Base-by-base conservation (phyloP, 1,284 basidiomycete species). In the Malassezia sympodialis region DNA sequence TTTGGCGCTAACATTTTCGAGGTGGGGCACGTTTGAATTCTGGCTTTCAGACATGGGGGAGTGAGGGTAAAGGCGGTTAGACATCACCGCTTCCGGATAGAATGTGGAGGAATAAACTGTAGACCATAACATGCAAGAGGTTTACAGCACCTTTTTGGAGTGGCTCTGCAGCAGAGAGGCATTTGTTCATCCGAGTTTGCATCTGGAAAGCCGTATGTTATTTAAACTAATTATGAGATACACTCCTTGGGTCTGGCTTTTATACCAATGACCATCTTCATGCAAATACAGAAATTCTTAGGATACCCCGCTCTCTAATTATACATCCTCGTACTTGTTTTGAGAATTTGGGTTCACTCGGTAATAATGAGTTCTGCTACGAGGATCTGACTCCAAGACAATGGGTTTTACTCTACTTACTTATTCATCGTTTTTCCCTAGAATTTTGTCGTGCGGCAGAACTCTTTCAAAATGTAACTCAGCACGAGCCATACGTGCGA, bases 401-500 rank as follows among this genome's bases (percentile, higher is more conserved):
- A 27, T 51, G 47, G 30, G 8, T 51, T 1, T 2, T 51, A 2
- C 30, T 56, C 8, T 51, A 51, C 24, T n/a, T 56, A 5, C n/a
- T 56, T 3, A 23, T 56, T 7, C 49, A 45, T 10, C 31, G 42
- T 1, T 7, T 51, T 1, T 14, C 31, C 8, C 19, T 30, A 4
- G 23, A 14, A 34, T 7, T 15, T 5, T 4, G 6, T 12, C 8
- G 2, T 4, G 6, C 3, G 2, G 4, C 27, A 15, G 28, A 4
- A 12, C 8, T 3, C 17, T 7, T 34, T 2, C n/a, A 30, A 24
- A 27, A 12, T 5, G 19, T 51, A 2, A 14, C 62, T 0, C 12
- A 10, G 6, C 68, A 66, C 31, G 31, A 48, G 3, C 44, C 61
- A 0, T 72, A 72, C 43, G 58, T 70, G 3, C 24, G 26, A 2